Conservation (phyloP, 306 rosid genomes). For the Echinosophora koreensis region DNA sequence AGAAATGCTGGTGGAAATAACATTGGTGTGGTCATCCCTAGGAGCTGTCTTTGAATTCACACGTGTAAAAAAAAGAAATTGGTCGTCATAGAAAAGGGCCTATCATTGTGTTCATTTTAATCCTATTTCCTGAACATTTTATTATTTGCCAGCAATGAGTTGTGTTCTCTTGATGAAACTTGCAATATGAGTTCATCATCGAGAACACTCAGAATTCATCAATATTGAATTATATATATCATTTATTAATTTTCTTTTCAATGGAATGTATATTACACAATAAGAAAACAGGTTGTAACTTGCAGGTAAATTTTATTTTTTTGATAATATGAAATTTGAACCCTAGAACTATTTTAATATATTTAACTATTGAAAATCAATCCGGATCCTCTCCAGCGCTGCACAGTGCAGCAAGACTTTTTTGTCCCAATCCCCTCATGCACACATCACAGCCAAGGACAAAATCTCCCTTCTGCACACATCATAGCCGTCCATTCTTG, state of each 20-base stretch:
- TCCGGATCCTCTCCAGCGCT: too few species aligned
- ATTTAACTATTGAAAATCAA: too few species aligned
- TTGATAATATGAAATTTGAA: too few species aligned
- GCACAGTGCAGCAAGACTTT: too few species aligned
- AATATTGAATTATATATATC: neutral
- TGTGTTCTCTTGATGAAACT: neutral
- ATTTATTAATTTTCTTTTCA: neutral
- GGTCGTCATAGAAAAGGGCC: neutral
- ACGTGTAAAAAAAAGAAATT: neutral
- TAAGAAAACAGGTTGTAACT: neutral
- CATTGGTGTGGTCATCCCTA: conserved; percentile 58
- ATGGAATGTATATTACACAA: neutral
- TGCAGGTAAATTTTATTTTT: too few species aligned
- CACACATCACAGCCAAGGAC: too few species aligned
- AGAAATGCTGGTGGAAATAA: conserved; percentile 49
- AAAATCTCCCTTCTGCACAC: too few species aligned
- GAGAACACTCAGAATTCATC: neutral
- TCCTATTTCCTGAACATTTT: neutral
- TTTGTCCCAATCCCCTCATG: too few species aligned
- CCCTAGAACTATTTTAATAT: too few species aligned
- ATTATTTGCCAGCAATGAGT: neutral
- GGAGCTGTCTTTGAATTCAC: conserved; percentile 50
- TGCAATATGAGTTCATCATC: neutral
- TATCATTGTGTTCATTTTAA: neutral
- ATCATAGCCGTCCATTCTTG: too few species aligned